Conservation (phyloP, 257 asterid species). For the Rehmannia glutinosa region DNA sequence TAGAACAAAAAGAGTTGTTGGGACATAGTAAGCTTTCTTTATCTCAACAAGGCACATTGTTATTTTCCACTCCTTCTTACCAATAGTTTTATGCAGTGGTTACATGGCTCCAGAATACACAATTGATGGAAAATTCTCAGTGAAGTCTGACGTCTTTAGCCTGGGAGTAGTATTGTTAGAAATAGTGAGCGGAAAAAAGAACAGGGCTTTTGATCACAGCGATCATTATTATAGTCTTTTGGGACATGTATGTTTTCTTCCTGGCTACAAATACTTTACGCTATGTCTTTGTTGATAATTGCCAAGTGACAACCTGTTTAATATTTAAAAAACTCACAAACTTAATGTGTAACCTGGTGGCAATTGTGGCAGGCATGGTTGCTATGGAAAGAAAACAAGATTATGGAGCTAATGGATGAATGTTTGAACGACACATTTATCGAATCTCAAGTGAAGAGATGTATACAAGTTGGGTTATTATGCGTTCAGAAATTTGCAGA, state of each 20-base stretch:
- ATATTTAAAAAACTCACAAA: neutral
- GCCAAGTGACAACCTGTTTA: no score
- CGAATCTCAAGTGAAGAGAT: no score
- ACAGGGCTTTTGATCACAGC: slow-evolving; percentile 23
- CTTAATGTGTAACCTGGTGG: neutral
- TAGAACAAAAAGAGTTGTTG: slow-evolving; percentile 38
- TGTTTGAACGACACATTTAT: no score
- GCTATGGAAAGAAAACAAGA: no score
- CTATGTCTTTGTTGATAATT: no score
- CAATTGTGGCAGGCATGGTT: no score
- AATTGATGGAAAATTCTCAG: slow-evolving; percentile 33
- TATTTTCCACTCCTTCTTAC: neutral
- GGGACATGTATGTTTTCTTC: slow-evolving; percentile 29
- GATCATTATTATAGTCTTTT: slow-evolving; percentile 30
- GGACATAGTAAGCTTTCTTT: slow-evolving; percentile 37
- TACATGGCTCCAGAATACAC: no score
- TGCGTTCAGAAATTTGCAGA: no score
- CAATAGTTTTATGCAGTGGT: slow-evolving; percentile 29
- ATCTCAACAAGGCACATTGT: neutral
- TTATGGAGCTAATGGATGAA: no score
- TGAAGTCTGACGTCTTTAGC: slow-evolving; percentile 40
- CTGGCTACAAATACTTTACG: neutral
- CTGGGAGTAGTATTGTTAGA: slow-evolving; percentile 39
- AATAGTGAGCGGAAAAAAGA: no score
- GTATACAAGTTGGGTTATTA: no score